Percentiles rank a stretch among this genome's conserved stretches.
These are phyloP conservation scores for Chrysosporium keratinophilum DNA, from an alignment of 2,329 filamentous ascomycete genomes.

Conservation along the genomic window DNA sequence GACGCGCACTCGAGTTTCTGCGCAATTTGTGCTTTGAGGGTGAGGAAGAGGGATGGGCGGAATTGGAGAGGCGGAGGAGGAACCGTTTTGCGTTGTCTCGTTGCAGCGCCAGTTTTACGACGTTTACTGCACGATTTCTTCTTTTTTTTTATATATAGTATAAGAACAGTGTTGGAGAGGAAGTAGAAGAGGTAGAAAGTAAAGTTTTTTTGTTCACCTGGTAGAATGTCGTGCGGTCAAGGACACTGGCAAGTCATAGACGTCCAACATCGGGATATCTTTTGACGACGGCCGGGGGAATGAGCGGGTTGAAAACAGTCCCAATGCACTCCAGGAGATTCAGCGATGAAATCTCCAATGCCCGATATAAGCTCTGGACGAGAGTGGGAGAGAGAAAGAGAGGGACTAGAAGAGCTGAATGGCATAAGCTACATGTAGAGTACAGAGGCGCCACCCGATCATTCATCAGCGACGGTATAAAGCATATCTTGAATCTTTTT, in stretches of 20 bases:
- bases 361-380: no score
- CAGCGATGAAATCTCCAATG: no score
- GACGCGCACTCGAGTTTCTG: slow-evolving; percentile 19
- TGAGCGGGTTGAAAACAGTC: neutral
- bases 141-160: neutral
- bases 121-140: neutral
- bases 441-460: neutral
- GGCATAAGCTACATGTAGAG: neutral
- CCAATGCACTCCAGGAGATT: no score
- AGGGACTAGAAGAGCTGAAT: neutral
- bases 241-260: neutral
- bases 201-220: neutral
- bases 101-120: slow-evolving; percentile 35
- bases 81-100: slow-evolving; percentile 39
- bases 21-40: slow-evolving; percentile 16
- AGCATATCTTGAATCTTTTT: neutral
- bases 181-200: neutral
- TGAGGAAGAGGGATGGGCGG: slow-evolving; percentile 18
- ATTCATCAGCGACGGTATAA: no score
- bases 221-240: neutral
- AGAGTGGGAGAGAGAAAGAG: neutral
- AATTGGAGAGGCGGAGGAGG: slow-evolving; percentile 33
- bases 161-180: neutral
- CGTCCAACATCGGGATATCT: neutral
- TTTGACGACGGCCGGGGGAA: neutral